Evolutionary conservation across 148 eudicot genomes (phyloP), one percentile per base, ranked within the genome.

Genomic region (Mesembryanthemum crystallinum): DNA sequence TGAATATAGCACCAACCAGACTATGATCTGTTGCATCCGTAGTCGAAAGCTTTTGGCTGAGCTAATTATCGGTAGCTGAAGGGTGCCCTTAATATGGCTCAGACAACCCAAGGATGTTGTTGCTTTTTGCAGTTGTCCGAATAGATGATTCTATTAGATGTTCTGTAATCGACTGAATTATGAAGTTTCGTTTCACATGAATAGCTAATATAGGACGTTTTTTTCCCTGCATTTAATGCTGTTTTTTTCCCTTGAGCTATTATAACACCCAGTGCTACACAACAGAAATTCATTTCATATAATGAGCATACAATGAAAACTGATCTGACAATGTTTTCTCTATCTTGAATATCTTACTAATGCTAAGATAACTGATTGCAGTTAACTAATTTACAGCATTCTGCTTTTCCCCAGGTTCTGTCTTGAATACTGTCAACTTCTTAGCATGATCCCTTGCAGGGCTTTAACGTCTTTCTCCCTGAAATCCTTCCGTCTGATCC

Each of bases 401-500:
- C 49, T 45, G 2, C 11, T 45, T 10, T 45, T 45, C 49, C 49
- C 7, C 14, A 45, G n/a, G n/a, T 52, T 52, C 57, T n/a, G 10
- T 52, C 57, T 52, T 4, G 57, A 21, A 18, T 21, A 11, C n/a
- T n/a, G 2, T 21, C 11, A 23, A 57, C n/a, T 21, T 57, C 61
- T 57, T 6, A 23, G 61, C 61, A 57, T 24, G 20, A 24, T 42
- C 64, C 9, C 55, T 51, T 62, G 42, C 30, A 21, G 35, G 29
- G 70, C 33, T 64, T 64, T 37, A 37, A 43, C 7, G 9, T 33
- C 62, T n/a, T 66, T 11, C 39, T 75, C 30, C 33, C 71, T 24
- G 25, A 35, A 65, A 65, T 32, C 32, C 49, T 72, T 17, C 75
- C 75, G 57, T 72, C 66, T 17, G 75, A 39, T 59, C 54, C 75